Base-by-base conservation (phyloP, 208 protist genomes). In the Crithidia bombi region DNA sequence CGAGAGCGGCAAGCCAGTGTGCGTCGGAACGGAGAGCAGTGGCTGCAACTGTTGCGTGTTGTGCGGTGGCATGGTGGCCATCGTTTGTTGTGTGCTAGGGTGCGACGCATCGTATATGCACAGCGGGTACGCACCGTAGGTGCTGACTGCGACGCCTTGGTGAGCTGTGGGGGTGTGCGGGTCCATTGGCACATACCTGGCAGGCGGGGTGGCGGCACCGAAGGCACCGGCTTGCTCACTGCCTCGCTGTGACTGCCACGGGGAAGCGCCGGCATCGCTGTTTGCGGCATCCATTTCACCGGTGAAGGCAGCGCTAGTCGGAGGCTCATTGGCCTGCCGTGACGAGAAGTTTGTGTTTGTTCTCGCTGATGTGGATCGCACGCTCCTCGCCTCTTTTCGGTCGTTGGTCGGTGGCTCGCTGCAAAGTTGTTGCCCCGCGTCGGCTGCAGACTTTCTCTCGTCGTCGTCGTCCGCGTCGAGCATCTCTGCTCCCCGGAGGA, bases 401-500 rank as follows among this genome's bases (percentile, higher is more conserved):
- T n/a, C n/a, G n/a, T n/a, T n/a, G n/a, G n/a, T n/a, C n/a, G n/a
- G n/a, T n/a, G n/a, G n/a, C n/a, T n/a, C n/a, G n/a, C n/a, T n/a
- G n/a, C n/a, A n/a, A n/a, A n/a, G n/a, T n/a, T n/a, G n/a, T n/a
- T n/a, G n/a, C n/a, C n/a, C n/a, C n/a, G n/a, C n/a, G n/a, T n/a
- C n/a, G n/a, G n/a, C n/a, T n/a, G n/a, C n/a, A n/a, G n/a, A n/a
- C n/a, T n/a, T n/a, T n/a, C n/a, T n/a, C n/a, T 33, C 21, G 2
- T 59, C 63, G 1, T 69, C 50, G 9, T 70, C 65, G 26, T 65
- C 70, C 1, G 33, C 44, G 55, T 69, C 52, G 2, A 75, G 52
- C 43, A 65, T 36, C 19, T 69, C 62, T 10, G 70, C 50, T 9
- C 62, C 36, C 2, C 70, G 70, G 44, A 75, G 38, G 5, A 75